A percentile compares a stretch with the other conserved stretches of the same genome.
Evolutionary conservation across 371 early-diverging fungal genomes (phyloP).

Genomic region (Funneliformis caledonium): DNA sequence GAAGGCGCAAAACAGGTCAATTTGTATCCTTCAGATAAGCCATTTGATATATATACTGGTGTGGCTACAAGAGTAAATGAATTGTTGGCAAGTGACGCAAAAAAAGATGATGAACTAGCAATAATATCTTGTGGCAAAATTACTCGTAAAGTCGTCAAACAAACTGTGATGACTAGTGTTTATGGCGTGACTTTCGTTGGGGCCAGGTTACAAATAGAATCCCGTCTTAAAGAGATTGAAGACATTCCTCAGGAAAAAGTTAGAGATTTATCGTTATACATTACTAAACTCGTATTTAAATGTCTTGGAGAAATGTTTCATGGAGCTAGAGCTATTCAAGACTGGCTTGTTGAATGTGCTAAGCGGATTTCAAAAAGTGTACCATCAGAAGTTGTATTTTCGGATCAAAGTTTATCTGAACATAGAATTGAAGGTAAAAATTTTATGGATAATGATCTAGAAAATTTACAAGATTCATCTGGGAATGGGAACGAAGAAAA

Average conservation of each 20-base stretch:
- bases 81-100: constrained; percentile 70
- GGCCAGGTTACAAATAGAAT: constrained; percentile 87
- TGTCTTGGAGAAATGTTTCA: constrained; percentile 90
- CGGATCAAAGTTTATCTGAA: neutral
- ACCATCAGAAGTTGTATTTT: constrained; percentile 60
- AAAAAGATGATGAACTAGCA: constrained; percentile 61
- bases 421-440: constrained; percentile 38
- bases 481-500: constrained; percentile 23
- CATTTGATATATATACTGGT: constrained; percentile 94
- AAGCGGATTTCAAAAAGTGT: constrained; percentile 82
- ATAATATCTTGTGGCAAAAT: constrained; percentile 67
- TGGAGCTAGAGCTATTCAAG: constrained; percentile 89
- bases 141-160: constrained; percentile 95
- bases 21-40: constrained; percentile 81
- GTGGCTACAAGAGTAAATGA: constrained; percentile 81
- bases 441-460: neutral
- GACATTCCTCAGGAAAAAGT: constrained; percentile 64
- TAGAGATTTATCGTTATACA: constrained; percentile 63
- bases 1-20: constrained; percentile 94
- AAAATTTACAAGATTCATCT: neutral
- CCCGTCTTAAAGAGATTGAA: constrained; percentile 76
- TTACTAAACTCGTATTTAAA: constrained; percentile 84
- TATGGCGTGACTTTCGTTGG: constrained; percentile 98
- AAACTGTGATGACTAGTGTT: constrained; percentile 99
- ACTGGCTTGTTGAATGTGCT: constrained; percentile 93